Evolutionary conservation across 1,139 yeast genomes (phyloP), one percentile per base, ranked within the genome.

Genomic region (Komagataea norvegica): DNA sequence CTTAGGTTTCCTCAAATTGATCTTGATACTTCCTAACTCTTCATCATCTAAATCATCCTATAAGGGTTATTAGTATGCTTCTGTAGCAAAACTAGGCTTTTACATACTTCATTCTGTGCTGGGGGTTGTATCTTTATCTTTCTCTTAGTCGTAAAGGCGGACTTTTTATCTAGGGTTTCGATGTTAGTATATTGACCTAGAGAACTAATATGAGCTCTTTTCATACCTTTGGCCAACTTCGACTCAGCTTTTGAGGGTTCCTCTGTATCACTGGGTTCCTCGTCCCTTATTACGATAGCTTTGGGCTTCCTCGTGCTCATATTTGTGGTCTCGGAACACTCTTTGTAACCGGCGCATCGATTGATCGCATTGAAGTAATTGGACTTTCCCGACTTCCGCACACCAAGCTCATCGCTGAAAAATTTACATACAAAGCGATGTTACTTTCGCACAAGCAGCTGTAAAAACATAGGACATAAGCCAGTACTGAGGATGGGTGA

Each of bases 271-370:
- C 33, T 41, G 2, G 29, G 21, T 7, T 25, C 18, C 5, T 25
- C 34, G 19, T 40, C 33, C 9, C 37, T 35, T 7, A 47, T 35
- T 6, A 46, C 36, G 5, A 46, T 38, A 13, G 42, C 39, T 40
- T 43, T 47, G 4, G 51, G 51, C 23, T 38, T 48, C 24, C 52
- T 32, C 1, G 30, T 22, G 21, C 47, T 45, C 51, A 45, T 40
- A 10, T 8, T 9, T 7, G 26, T 11, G 11, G 13, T n/a, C 25
- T 11, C 25, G n/a, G 6, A 11, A 11, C 6, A 23, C n/a, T 21
- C 23, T 21, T 14, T n/a, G 29, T 26, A 26, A 13, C 7, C 29
- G 7, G n/a, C 7, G 13, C 13, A 8, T 25, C n/a, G 7, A 8
- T 8, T 13, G 10, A 7, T 21, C 7, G 7, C 10, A 10, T 21